Percentiles rank a stretch among this genome's conserved stretches.
phyloP scores from a whole-genome alignment of 2,329 filamentous ascomycete genomes.

The Colletotrichum sansevieriae region DNA sequence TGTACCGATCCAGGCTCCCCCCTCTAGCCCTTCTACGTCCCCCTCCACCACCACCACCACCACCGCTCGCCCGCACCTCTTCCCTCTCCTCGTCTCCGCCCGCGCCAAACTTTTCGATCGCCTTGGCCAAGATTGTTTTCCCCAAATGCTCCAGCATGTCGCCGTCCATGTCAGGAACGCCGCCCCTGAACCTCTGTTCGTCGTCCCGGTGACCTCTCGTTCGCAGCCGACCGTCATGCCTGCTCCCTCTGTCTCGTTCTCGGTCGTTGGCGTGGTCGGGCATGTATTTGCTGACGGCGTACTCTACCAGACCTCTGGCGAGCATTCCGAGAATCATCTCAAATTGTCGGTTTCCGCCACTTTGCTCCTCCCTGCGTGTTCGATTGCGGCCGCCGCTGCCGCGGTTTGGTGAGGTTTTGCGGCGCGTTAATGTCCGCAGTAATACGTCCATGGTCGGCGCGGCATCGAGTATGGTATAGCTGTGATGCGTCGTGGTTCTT shows the following conservation, averaged over 20 bases:
- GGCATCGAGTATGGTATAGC: neutral
- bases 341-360: conserved; percentile 16
- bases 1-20: neutral
- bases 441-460: conserved; percentile 28
- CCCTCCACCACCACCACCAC: neutral
- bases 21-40: conserved; percentile 8
- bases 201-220: conserved; percentile 3
- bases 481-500: no score
- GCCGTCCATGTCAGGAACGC: conserved; percentile 33
- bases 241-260: neutral
- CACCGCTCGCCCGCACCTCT: neutral
- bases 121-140: conserved; percentile 31
- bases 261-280: conserved; percentile 2
- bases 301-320: conserved; percentile 33
- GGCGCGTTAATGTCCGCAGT: conserved; percentile 28
- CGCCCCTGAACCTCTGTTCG: conserved; percentile 18
- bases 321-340: conserved; percentile 34
- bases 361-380: neutral
- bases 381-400: conserved; percentile 20
- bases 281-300: conserved; percentile 38
- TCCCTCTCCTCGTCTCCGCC: neutral
- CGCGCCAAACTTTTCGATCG: conserved; percentile 28
- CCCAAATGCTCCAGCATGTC: conserved; percentile 38
- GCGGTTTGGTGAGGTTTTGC: conserved; percentile 23
- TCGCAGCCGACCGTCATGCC: conserved; percentile 7